Evolutionary conservation across 176 grass and related monocot genomes (phyloP), one percentile per base, ranked within the genome.

Genomic region (Avena atlantica): DNA sequence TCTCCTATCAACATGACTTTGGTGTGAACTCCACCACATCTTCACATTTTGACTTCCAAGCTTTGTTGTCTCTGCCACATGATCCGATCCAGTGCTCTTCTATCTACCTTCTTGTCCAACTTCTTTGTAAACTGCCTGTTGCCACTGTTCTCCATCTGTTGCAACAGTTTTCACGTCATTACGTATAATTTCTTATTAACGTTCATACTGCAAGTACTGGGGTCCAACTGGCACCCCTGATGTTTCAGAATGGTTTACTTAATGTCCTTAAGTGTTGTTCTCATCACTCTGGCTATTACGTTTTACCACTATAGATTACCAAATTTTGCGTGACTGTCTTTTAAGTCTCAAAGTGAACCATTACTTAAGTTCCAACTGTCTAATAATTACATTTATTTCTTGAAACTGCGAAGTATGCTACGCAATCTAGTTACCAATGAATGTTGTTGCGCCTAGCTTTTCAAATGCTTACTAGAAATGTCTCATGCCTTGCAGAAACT

Each of bases 401-500:
- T n/a, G 70, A 14, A 50, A 36, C 12, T 12, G 16, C 2, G 47
- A 49, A 48, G 17, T 31, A 76, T 76, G 24, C 24, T 55, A 55
- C 47, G 15, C 74, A 55, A 55, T 19, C 74, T 31, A 66, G 25
- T 31, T 4, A 69, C 31, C 17, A 37, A 14, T 69, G 19, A 17
- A 76, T 4, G 1, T 53, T 53, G 15, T 29, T 34, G 8, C 14
- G 1, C 49, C 49, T 76, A 76, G 14, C 49, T 76, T 63, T 80
- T 80, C 1, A 21, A 57, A 52, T 63, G 61, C 12, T 77, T 78
- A 50, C 25, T 79, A 70, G 9, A 84, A 79, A 65, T 85, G 29
- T 66, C 21, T 83, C 74, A 49, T n/a, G 78, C 74, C 36, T 81
- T 86, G 79, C 89, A 98, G 96, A 98, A 95, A 84, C 72, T 98